Conservation (phyloP, 306 rosid genomes). For the Cyamopsis tetragonoloba region DNA sequence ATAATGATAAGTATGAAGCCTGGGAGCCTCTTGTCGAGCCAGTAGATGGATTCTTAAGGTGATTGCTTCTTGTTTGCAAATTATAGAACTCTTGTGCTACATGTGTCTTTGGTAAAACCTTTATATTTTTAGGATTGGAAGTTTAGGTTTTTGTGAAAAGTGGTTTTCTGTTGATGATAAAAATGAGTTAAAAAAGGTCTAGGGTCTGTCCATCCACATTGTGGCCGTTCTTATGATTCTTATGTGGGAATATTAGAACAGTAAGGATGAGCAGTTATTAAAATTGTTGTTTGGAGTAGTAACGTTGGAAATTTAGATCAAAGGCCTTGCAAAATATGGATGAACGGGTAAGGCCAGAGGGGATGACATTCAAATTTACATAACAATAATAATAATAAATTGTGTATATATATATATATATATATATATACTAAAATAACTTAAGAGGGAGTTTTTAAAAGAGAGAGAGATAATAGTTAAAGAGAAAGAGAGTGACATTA, state of each 20-base stretch:
- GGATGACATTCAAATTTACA: background rate
- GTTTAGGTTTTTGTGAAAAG: background rate
- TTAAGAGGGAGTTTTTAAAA: no score
- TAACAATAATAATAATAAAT: no score
- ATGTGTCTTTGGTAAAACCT: conserved; percentile 6
- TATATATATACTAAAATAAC: no score
- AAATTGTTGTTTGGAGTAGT: background rate
- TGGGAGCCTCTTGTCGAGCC: conserved; percentile 99
- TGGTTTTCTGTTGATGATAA: background rate
- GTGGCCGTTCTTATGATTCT: background rate
- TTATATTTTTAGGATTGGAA: background rate
- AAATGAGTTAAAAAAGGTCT: background rate
- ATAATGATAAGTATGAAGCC: conserved; percentile 82
- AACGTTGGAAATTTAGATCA: background rate
- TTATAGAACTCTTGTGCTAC: background rate
- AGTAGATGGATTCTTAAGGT: conserved; percentile 88
- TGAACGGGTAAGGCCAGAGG: background rate
- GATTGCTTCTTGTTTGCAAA: background rate
- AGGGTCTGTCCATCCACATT: background rate
- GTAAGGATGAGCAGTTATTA: background rate
- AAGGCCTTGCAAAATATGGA: background rate
- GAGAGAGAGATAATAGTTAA: no score
- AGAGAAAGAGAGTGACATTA: no score
- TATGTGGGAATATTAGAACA: background rate
- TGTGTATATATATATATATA: no score